These are phyloP conservation scores for Botrytis byssoidea DNA, from an alignment of 2,329 filamentous ascomycete species.

Conservation along the genomic window DNA sequence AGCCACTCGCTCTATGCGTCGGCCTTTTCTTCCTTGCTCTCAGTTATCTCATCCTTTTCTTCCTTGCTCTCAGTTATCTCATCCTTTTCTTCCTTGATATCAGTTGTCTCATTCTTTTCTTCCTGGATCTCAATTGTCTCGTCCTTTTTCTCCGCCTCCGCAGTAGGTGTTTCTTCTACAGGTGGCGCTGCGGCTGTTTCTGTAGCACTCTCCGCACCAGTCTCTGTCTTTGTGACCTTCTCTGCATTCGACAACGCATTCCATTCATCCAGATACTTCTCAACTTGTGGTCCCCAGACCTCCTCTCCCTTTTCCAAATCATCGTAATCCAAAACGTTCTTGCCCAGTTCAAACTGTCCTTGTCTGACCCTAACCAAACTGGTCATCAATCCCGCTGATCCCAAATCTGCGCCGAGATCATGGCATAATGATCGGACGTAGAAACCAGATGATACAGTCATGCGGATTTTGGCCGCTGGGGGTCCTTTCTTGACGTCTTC, in stretches of 20 bases:
- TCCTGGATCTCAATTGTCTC: not conserved
- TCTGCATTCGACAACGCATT: conserved; percentile 1
- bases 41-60: not conserved
- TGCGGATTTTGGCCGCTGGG: conserved; percentile 76
- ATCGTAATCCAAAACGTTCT: conserved; percentile 74
- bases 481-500: conserved; percentile 48
- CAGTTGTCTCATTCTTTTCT: not conserved
- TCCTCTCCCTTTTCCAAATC: conserved; percentile 75
- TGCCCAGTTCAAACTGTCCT: conserved; percentile 71
- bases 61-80: not conserved
- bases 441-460: conserved; percentile 94
- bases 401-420: conserved; percentile 80
- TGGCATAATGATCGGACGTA: conserved; percentile 94
- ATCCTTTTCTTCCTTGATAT: not conserved
- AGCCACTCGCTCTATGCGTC: not conserved
- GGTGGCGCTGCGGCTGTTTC: not conserved
- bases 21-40: not conserved
- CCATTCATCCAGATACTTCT: conserved; percentile 49
- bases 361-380: conserved; percentile 79
- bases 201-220: not conserved
- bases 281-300: conserved; percentile 77
- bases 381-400: conserved; percentile 82
- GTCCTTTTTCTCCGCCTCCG: not conserved
- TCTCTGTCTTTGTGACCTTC: not conserved
- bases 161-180: not conserved